Base-by-base conservation (phyloP, 2,329 filamentous ascomycete genomes). In the Teratosphaeria gauchensis region DNA sequence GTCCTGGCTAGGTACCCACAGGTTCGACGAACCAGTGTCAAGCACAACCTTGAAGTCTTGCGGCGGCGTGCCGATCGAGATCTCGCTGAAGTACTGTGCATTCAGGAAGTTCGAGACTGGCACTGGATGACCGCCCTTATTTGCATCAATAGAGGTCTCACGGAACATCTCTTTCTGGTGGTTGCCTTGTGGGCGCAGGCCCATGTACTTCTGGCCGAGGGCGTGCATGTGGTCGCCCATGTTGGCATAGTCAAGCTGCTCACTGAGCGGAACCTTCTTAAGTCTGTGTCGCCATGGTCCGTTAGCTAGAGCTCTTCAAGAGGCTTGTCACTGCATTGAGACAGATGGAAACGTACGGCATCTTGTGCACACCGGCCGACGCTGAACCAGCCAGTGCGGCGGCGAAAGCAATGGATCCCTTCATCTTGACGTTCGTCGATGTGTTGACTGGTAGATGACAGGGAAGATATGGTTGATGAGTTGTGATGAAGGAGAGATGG, bases 61-160 rank as follows among this genome's bases (percentile, higher is more conserved):
- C 35, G 94, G 87, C 65, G 94, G 94, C 54, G 87, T 92, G 65
- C 94, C 94, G 74, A 99, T 84, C 68, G 85, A 83, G 75, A 99
- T 96, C 76, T 96, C 91, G 67, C 92, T 95, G 84, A 96, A 99
- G 82, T 99, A 99, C 78, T 99, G 94, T 60, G 94, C 94, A 73
- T 99, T 99, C 80, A 97, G 80, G 80, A 96, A 99, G 85, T 99
- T 99, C 78, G 85, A 89, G 69, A 99, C 86, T 59, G 92, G 89
- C 51, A 99, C 88, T 59, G 86, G 84, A 77, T 97, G 92, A 61
- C 79, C 54, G 19, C 19, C 42, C 42, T 83, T 82, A 64, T 88
- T 82, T 58, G 80, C 76, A 66, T 87, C 80, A 71, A 89, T 77
- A 56, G 85, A 82, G 59, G 85, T 83, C 67, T 88, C 84, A 73